Evolutionary conservation across 345 rosid genomes (phyloP).

Genomic region (Syzygium grande): DNA sequence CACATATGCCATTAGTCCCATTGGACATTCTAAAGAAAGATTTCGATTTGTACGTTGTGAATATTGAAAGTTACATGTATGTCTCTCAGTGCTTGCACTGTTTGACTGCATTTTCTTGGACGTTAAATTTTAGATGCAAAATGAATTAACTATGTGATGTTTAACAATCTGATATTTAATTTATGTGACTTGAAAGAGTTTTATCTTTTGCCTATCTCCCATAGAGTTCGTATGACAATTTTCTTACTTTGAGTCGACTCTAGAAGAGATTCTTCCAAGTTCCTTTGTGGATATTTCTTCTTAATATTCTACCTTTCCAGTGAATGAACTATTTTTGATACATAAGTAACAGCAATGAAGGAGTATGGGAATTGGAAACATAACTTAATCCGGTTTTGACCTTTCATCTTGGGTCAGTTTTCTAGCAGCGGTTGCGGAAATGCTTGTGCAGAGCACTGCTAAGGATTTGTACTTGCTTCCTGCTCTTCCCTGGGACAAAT

Average conservation of each 20-base stretch:
- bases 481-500: conserved; percentile 74
- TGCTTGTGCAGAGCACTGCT: conserved; percentile 77
- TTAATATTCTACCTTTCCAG: not conserved
- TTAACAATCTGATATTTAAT: not conserved
- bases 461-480: conserved; percentile 77
- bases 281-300: not conserved
- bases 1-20: not conserved
- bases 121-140: not conserved
- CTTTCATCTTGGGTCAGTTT: conserved; percentile 30
- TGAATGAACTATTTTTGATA: not conserved
- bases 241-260: not conserved
- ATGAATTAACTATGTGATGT: not conserved
- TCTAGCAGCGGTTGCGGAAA: conserved; percentile 69
- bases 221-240: not conserved
- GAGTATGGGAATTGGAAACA: not conserved
- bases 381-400: not conserved
- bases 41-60: not conserved
- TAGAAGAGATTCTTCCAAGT: not conserved
- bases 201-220: not conserved
- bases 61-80: not conserved
- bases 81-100: not conserved
- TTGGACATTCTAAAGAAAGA: not conserved
- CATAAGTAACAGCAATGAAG: not conserved
- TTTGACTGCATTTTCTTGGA: not conserved
- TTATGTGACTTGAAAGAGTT: not conserved